A percentile compares a stretch with the other conserved stretches of the same genome.
These are phyloP conservation scores for Citrus medica DNA, from an alignment of 345 rosid species.

Conservation along the genomic window DNA sequence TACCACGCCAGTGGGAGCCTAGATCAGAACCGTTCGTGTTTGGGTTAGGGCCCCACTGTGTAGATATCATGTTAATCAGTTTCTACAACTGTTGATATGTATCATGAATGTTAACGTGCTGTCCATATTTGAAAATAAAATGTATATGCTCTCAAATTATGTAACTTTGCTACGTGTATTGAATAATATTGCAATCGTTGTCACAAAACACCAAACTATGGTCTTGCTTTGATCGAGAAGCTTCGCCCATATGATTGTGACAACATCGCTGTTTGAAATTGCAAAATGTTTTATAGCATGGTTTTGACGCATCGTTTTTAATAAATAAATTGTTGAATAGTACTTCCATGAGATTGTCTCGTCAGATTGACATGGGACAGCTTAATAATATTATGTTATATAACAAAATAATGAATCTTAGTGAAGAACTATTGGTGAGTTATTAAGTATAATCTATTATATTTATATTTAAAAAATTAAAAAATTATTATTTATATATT, in stretches of 20 bases:
- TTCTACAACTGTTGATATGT: neutral
- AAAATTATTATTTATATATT: too few relatives aligned
- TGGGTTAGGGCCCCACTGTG: neutral
- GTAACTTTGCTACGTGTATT: too few relatives aligned
- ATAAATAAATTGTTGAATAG: neutral
- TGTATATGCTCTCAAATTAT: neutral
- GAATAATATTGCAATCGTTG: neutral
- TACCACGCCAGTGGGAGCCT: constrained; percentile 57
- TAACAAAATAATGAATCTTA: too few relatives aligned
- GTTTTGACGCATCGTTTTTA: neutral
- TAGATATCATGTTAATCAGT: constrained; percentile 3
- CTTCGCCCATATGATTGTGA: neutral
- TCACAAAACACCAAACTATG: neutral
- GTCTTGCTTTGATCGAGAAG: neutral
- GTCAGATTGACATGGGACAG: too few relatives aligned
- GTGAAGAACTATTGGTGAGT: too few relatives aligned
- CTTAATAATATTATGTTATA: too few relatives aligned
- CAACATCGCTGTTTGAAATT: neutral
- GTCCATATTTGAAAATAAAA: constrained; percentile 1
- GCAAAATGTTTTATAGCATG: neutral
- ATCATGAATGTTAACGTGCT: neutral
- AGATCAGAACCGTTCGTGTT: neutral
- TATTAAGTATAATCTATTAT: too few relatives aligned
- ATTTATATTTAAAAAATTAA: too few relatives aligned
- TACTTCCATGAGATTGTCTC: too few relatives aligned